These are phyloP conservation scores for Sideroxylon spinosum DNA, from an alignment of 179 eudicot genomes.

Conservation along the genomic window DNA sequence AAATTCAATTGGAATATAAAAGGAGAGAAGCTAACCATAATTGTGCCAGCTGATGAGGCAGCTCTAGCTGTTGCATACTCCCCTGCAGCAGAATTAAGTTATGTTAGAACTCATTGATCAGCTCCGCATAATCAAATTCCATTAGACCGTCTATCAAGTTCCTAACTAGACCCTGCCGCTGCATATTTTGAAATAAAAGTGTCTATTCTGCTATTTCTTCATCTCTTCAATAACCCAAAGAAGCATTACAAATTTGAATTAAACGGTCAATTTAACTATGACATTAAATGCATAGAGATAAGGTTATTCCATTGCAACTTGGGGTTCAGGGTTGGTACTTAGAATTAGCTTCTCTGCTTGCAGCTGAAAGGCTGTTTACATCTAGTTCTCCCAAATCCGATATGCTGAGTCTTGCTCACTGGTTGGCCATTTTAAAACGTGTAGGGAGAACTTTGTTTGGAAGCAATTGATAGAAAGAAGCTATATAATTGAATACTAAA, in stretches of 20 bases:
- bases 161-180: not conserved
- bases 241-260: not conserved
- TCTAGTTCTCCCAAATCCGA: too few relatives aligned
- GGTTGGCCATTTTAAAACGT: too few relatives aligned
- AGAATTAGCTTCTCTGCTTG: too few relatives aligned
- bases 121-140: not conserved
- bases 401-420: too few relatives aligned
- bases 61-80: slow-evolving; percentile 94
- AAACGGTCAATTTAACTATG: not conserved
- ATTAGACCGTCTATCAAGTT: not conserved
- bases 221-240: not conserved
- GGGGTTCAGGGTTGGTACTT: too few relatives aligned
- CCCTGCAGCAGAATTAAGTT: slow-evolving; percentile 49
- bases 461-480: not conserved
- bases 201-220: not conserved
- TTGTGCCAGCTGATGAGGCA: slow-evolving; percentile 77
- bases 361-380: too few relatives aligned
- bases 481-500: not conserved
- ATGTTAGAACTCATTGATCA: not conserved
- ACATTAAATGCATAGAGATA: not conserved
- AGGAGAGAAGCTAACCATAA: slow-evolving; percentile 56
- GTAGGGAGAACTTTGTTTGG: not conserved
- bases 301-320: not conserved
- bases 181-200: not conserved
- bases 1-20: not conserved